These are phyloP conservation scores for Penicillium simplicissimum DNA, from an alignment of 495 filamentous ascomycete genomes.

Conservation along the genomic window DNA sequence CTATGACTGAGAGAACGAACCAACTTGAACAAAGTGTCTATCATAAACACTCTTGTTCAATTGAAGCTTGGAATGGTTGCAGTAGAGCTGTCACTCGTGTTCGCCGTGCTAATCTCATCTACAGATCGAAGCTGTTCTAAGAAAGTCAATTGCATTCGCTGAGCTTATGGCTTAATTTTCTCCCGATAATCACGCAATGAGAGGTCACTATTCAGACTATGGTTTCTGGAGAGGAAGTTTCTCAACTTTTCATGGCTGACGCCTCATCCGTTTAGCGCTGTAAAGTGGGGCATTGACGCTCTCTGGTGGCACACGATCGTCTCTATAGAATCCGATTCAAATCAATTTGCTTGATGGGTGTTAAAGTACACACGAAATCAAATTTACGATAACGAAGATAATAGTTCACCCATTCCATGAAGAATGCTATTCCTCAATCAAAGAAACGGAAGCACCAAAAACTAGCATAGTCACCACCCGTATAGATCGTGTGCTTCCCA, in stretches of 20 bases:
- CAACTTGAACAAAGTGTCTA: no score
- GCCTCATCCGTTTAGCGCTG: neutral
- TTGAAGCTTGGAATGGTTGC: neutral
- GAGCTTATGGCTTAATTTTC: neutral
- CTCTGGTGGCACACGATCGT: no score
- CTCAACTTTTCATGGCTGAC: neutral
- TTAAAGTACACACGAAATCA: no score
- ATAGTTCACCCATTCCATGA: neutral
- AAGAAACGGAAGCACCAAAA: conserved; percentile 4
- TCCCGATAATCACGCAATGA: neutral
- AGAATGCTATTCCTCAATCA: neutral
- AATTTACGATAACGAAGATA: neutral
- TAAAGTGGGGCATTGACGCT: conserved; percentile 4
- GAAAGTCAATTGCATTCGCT: neutral
- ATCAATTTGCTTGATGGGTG: no score
- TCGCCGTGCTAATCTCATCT: conserved; percentile 6
- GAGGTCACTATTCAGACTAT: neutral
- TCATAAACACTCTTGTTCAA: neutral
- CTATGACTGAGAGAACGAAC: neutral
- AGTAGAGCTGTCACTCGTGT: neutral
- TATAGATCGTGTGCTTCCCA: conserved; percentile 16
- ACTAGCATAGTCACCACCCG: conserved; percentile 18
- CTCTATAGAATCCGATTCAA: neutral
- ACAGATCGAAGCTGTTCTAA: neutral
- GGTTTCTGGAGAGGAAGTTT: neutral